Evolutionary conservation across 495 filamentous ascomycete genomes (phyloP).

Genomic region (Penicillium diatomitis): DNA sequence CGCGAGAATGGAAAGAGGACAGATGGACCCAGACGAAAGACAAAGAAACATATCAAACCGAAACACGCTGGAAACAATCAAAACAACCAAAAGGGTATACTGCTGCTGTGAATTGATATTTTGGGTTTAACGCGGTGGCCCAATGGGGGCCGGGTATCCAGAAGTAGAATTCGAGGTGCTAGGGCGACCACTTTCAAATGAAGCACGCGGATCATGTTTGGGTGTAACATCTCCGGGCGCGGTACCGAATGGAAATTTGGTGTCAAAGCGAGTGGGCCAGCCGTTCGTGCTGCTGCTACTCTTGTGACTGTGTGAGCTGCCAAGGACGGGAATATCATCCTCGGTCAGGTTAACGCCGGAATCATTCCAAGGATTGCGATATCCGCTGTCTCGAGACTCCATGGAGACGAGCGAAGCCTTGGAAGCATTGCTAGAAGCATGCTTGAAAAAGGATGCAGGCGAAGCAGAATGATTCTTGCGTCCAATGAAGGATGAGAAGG

Average conservation of each 20-base stretch:
- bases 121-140: slow-evolving; percentile 67
- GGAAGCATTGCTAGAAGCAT: slow-evolving; percentile 85
- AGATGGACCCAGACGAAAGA: slow-evolving; percentile 4
- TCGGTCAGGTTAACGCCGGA: slow-evolving; percentile 87
- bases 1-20: background rate
- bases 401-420: slow-evolving; percentile 90
- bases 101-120: slow-evolving; percentile 52
- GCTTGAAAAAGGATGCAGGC: slow-evolving; percentile 78
- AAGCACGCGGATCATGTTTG: slow-evolving; percentile 69
- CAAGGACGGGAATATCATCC: slow-evolving; percentile 62
- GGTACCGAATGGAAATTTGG: slow-evolving; percentile 57
- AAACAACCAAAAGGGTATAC: slow-evolving; percentile 48
- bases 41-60: slow-evolving; percentile 12
- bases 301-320: slow-evolving; percentile 46
- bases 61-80: slow-evolving; percentile 31
- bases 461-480: slow-evolving; percentile 88
- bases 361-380: slow-evolving; percentile 96
- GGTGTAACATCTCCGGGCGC: slow-evolving; percentile 74
- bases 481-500: slow-evolving; percentile 84
- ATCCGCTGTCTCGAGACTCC: slow-evolving; percentile 84
- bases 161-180: slow-evolving; percentile 91
- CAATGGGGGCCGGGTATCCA: slow-evolving; percentile 86
- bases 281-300: slow-evolving; percentile 51
- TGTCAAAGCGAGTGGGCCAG: slow-evolving; percentile 53
- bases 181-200: slow-evolving; percentile 82